These are phyloP conservation scores for Zymoseptoria crescenta DNA, from an alignment of 2,329 filamentous ascomycete genomes.

Conservation along the genomic window DNA sequence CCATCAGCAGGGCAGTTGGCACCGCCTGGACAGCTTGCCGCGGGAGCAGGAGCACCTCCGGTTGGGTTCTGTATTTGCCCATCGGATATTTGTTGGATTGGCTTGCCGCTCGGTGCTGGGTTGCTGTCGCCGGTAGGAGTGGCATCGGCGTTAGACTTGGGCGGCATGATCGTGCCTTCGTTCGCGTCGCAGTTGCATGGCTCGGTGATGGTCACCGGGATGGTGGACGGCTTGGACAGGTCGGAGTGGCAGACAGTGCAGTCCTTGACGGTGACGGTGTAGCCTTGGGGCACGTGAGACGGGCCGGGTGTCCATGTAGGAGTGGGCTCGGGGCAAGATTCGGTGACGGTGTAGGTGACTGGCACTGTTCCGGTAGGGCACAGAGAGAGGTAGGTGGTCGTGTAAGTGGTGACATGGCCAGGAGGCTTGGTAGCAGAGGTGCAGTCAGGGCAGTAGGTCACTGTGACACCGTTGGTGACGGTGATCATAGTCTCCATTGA, in stretches of 20 bases:
- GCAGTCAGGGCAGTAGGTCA: slow-evolving; percentile 33
- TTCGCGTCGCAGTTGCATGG: slow-evolving; percentile 29
- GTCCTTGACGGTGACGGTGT: slow-evolving; percentile 28
- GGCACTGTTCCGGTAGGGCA: slow-evolving; percentile 29
- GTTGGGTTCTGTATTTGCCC: slow-evolving; percentile 16
- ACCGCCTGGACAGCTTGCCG: slow-evolving; percentile 1
- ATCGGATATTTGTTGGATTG: slow-evolving; percentile 16
- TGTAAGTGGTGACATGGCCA: slow-evolving; percentile 31
- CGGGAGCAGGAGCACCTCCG: slow-evolving; percentile 1
- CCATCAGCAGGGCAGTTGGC: background rate
- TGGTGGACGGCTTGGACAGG: slow-evolving; percentile 11
- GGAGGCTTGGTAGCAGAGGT: slow-evolving; percentile 11
- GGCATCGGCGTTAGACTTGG: slow-evolving; percentile 8
- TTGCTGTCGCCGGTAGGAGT: slow-evolving; percentile 10
- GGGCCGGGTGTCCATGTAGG: slow-evolving; percentile 30
- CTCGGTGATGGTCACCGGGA: slow-evolving; percentile 29
- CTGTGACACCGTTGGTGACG: slow-evolving; percentile 28
- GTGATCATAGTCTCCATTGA: slow-evolving; percentile 28
- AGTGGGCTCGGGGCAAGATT: slow-evolving; percentile 28
- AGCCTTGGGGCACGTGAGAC: slow-evolving; percentile 29
- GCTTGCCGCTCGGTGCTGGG: slow-evolving; percentile 3
- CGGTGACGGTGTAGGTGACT: slow-evolving; percentile 31
- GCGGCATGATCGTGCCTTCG: slow-evolving; percentile 16
- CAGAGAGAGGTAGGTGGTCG: slow-evolving; percentile 28
- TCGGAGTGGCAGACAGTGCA: slow-evolving; percentile 27